Percentiles rank a stretch among this genome's conserved stretches.
These are phyloP conservation scores for Powellomyces hirtus DNA, from an alignment of 192 early-diverging fungal genomes.

Conservation along the genomic window DNA sequence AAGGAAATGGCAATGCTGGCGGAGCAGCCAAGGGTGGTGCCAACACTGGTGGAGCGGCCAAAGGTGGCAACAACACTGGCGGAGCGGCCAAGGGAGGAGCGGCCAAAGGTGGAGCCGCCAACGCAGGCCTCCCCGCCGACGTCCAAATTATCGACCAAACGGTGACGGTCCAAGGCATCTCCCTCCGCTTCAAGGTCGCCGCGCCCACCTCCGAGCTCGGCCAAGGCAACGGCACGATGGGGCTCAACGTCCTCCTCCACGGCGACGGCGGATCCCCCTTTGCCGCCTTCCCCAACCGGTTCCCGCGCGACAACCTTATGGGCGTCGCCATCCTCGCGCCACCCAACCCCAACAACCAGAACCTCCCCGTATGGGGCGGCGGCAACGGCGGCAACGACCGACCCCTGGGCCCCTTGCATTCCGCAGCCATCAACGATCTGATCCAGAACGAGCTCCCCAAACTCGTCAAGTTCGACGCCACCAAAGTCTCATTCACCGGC, in stretches of 20 bases:
- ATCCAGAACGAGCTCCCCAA: conserved; percentile 24
- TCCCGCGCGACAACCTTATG: conserved; percentile 18
- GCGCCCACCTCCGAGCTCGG: neutral
- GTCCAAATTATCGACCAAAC: conserved; percentile 2
- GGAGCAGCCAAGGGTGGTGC: neutral
- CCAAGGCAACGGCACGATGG: neutral
- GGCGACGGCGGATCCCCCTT: conserved; percentile 30
- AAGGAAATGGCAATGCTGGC: no score
- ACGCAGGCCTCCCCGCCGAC: neutral
- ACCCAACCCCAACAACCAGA: conserved; percentile 5
- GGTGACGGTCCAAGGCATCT: neutral
- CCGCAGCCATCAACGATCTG: conserved; percentile 21
- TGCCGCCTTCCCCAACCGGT: conserved; percentile 25
- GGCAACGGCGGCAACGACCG: conserved; percentile 17
- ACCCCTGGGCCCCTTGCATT: conserved; percentile 24
- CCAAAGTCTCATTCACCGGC: conserved; percentile 31
- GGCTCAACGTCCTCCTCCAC: conserved; percentile 34
- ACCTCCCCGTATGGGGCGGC: conserved; percentile 17
- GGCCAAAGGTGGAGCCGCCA: neutral
- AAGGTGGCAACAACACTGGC: neutral
- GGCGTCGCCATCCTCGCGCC: conserved; percentile 38
- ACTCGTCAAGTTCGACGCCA: conserved; percentile 18
- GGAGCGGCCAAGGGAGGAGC: neutral
- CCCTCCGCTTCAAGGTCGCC: neutral
- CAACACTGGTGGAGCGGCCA: neutral